Conservation (phyloP, 139 green algal species). For the Closterium sp. region DNA sequence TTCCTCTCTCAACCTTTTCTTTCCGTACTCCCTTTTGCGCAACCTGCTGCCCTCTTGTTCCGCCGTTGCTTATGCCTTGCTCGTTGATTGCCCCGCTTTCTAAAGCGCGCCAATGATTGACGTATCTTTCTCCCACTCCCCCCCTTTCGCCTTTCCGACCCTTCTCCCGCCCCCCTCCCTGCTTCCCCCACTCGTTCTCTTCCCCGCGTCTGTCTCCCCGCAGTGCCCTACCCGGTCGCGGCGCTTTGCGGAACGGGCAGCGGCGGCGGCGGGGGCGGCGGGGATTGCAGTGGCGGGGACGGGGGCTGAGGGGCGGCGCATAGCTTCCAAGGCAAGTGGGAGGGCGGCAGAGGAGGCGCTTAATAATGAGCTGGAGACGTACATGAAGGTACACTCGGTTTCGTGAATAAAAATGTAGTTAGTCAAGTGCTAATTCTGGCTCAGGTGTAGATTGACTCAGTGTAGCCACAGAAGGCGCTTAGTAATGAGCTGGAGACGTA, state of each 20-base stretch:
- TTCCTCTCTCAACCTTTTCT: too few species aligned
- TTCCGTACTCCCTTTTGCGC: too few species aligned
- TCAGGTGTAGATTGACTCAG: too few species aligned
- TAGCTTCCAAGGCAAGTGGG: conserved; percentile 9
- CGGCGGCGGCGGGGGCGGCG: conserved; percentile 8
- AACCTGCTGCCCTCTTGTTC: too few species aligned
- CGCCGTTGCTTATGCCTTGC: too few species aligned
- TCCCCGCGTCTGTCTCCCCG: background rate
- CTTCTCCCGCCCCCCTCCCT: background rate
- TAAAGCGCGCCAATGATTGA: too few species aligned
- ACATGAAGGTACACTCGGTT: conserved; percentile 23
- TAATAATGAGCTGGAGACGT: conserved; percentile 25
- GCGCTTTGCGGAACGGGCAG: conserved; percentile 11
- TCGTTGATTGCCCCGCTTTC: too few species aligned
- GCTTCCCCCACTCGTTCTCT: background rate
- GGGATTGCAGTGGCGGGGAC: conserved; percentile 1
- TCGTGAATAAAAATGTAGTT: background rate
- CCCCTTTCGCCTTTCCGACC: background rate
- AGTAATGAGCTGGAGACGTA: conserved; percentile 28
- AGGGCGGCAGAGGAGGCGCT: conserved; percentile 16
- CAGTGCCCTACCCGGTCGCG: conserved; percentile 17
- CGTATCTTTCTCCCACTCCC: background rate
- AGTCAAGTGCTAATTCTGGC: too few species aligned
- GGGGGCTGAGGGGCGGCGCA: conserved; percentile 9
- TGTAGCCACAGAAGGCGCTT: background rate